Evolutionary conservation across 345 rosid genomes (phyloP).

Genomic region (Euphorbia tirucalli): DNA sequence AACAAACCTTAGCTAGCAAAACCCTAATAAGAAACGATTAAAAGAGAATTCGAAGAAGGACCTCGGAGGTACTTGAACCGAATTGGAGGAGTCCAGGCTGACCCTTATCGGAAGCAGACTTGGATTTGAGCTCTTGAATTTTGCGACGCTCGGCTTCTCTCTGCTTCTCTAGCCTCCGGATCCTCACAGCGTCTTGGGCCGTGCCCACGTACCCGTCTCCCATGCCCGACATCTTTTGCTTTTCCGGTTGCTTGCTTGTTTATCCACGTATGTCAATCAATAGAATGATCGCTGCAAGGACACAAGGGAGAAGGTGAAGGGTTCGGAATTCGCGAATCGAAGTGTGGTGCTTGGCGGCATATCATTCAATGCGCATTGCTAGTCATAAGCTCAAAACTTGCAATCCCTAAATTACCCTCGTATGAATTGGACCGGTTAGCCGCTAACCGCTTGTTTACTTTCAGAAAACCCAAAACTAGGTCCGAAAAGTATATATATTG

Average conservation of each 20-base stretch:
- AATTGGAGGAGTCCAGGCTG: constrained; percentile 98
- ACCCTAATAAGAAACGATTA: neutral
- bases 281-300: neutral
- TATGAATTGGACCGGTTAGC: too few relatives aligned
- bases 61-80: constrained; percentile 96
- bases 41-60: constrained; percentile 12
- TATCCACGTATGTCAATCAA: too few relatives aligned
- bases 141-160: constrained; percentile 95
- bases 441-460: too few relatives aligned
- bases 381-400: too few relatives aligned
- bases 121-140: constrained; percentile 89
- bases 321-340: too few relatives aligned
- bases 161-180: constrained; percentile 97
- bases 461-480: too few relatives aligned
- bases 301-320: neutral
- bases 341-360: too few relatives aligned
- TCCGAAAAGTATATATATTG: too few relatives aligned
- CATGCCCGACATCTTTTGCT: constrained; percentile 89
- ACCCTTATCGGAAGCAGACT: constrained; percentile 74
- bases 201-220: constrained; percentile 99
- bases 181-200: constrained; percentile 97
- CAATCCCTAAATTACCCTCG: too few relatives aligned
- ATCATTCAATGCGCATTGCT: too few relatives aligned
- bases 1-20: neutral
- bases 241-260: neutral